Base-by-base conservation (phyloP, 192 early-diverging fungal genomes). In the Backusella macrospora region DNA sequence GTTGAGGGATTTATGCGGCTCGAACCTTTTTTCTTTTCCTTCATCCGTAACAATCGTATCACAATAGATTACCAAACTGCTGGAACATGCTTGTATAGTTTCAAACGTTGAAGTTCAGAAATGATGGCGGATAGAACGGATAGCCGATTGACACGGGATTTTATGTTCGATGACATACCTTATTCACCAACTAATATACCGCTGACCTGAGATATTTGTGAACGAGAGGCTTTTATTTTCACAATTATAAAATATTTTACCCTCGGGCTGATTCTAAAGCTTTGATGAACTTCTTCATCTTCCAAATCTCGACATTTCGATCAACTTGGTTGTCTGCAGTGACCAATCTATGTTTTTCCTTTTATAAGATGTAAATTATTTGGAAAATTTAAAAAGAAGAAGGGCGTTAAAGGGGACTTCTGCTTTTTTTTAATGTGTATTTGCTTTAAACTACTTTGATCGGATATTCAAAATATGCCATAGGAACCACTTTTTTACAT, bases 101-200 rank as follows among this genome's bases (percentile, higher is more conserved):
- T 99, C 59, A 99, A 89, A 72, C 94, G 90, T 76, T 96, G 92
- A 80, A 98, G 97, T 23, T 96, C 95, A 47, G 98, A 99, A n/a
- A 96, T 96, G 76, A 99, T 99, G 74, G 98, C 98, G 29, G 92
- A 88, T 62, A 99, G 82, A 14, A 99, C 98, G 38, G 98, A 99
- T 52, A 96, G 87, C 66, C 97, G 88, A 87, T 99, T 99, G 43
- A 99, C 98, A 70, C 98, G 94, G 62, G 95, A 97, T 85, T 99
- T 99, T 86, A 99, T 99, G 92, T 99, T 99, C 75, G 96, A 97
- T 13, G 98, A 97, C 16, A 97, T 97, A 71, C 98, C 98, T 81
- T 98, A 94, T 91, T 99, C 98, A 80, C 95, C 96, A 46, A 96
- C 93, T 84, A 98, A 90, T 96, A 96, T 98, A 77, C 92, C 92